Evolutionary conservation across 2,329 filamentous ascomycete species (phyloP).

Genomic region (Exophiala sp.): DNA sequence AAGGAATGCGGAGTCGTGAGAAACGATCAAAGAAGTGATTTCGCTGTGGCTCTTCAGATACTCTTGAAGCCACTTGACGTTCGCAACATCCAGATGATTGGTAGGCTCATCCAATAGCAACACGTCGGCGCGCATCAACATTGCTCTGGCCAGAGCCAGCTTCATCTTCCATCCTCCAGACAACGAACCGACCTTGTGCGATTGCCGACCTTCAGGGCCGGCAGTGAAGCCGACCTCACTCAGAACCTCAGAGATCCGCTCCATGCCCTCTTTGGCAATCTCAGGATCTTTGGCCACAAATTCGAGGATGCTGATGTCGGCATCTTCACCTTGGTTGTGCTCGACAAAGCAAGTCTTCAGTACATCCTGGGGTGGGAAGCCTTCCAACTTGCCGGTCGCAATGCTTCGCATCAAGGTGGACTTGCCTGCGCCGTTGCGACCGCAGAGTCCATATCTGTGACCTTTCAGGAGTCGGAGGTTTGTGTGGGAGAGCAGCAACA

Average conservation of each 20-base stretch:
- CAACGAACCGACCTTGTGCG: slow-evolving; percentile 83
- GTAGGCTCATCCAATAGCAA: slow-evolving; percentile 96
- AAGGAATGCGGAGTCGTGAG: slow-evolving; percentile 95
- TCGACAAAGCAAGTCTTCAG: slow-evolving; percentile 97
- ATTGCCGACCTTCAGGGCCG: slow-evolving; percentile 81
- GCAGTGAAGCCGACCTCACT: slow-evolving; percentile 89
- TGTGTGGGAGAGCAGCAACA: slow-evolving; percentile 92
- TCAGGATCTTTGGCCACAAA: slow-evolving; percentile 86
- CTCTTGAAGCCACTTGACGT: slow-evolving; percentile 91
- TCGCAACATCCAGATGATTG: slow-evolving; percentile 94
- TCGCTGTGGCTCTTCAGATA: slow-evolving; percentile 95
- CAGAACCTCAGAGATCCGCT: slow-evolving; percentile 77
- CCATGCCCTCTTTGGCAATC: slow-evolving; percentile 68
- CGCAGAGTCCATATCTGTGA: slow-evolving; percentile 93
- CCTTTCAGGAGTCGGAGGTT: slow-evolving; percentile 92
- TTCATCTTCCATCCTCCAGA: slow-evolving; percentile 99
- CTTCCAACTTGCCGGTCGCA: slow-evolving; percentile 89
- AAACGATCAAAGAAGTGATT: slow-evolving; percentile 95
- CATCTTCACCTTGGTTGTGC: slow-evolving; percentile 97
- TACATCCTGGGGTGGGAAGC: slow-evolving; percentile 86
- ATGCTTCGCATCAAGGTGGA: slow-evolving; percentile 99
- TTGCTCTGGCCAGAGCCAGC: slow-evolving; percentile 87
- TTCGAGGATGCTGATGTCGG: slow-evolving; percentile 89
- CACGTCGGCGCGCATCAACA: slow-evolving; percentile 95
- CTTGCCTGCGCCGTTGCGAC: slow-evolving; percentile 94